Evolutionary conservation across 1,284 basidiomycete genomes (phyloP), one percentile per base, ranked within the genome.

Genomic region (Microbotryum saponariae): DNA sequence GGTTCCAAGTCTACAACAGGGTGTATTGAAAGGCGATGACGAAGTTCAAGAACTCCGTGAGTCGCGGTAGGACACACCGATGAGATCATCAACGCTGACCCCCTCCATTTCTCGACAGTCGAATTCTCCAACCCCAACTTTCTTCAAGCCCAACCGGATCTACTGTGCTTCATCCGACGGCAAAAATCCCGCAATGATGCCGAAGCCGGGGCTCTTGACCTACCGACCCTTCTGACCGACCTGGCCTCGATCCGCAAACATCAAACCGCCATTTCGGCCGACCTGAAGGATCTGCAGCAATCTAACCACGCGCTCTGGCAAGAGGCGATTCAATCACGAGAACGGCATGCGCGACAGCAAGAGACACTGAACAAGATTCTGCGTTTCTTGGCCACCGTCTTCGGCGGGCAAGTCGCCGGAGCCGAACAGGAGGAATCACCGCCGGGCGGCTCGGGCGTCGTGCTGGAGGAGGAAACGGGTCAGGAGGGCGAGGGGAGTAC

Each of bases 301-400:
- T 88, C 87, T 12, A 97, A 97, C 73, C 85, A 92, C 70, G 80
- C 87, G 47, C 77, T 98, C 6, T 98, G 94, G 93, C 85, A 91
- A 72, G 92, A 98, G 72, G 87, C 91, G 0, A 78, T 92, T 68
- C 81, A 85, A 46, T 84, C 89, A 4, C 78, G 89, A 10, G 84
- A 87, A 68, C 82, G 86, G 61, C 86, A 92, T 72, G 85, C 90
- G 72, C 90, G 89, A 72, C 91, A 96, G 70, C 88, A 96, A 72
- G 93, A 97, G 75, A 97, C 91, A n/a, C 92, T 97, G 73, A 92
- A 96, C 73, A 82, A 90, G 61, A 97, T 98, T 66, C 81, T 98
- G 65, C 87, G 91, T 63, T 97, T 98, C 77, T 78, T 98, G 55
- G 92, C 91, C 21, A 86, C 91, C 31, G 87, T 97, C 2, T 97